Evolutionary conservation across 2,329 filamentous ascomycete genomes (phyloP), one percentile per base, ranked within the genome.

Genomic region (Penicillium fuscoglaucum): DNA sequence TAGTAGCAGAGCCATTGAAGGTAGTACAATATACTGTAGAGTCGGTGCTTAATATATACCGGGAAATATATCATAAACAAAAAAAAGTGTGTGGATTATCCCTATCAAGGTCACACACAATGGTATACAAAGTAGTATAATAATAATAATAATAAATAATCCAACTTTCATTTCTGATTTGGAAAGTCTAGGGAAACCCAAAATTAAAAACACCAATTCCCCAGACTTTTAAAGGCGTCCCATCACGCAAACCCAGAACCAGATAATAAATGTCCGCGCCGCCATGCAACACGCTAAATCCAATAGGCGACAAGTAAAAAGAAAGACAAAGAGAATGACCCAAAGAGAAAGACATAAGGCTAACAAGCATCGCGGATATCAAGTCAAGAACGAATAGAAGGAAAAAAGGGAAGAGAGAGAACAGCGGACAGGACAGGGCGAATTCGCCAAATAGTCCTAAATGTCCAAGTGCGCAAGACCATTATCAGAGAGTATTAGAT

Each of bases 241-340:
- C 21, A 37, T 24, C 17, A 21, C 40, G n/a, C 40, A 37, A 33
- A 52, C 21, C n/a, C 43, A 49, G 46, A 51, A 29, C 26, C 24
- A 56, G 26, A 47, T 28, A n/a, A n/a, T 37, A 28, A 51, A 35
- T 55, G 15, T 33, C 28, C 58, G 60, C 60, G 55, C 60, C 60
- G 46, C 53, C 52, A 60, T 55, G 58, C 55, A 53, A 58, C 39
- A 60, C 59, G 60, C 60, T 58, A 56, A 51, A 59, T 51, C 48
- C 41, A 56, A 52, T 29, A 52, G 50, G 56, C 48, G 43, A 51
- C 35, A 52, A 31, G 6, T 12, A 31, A 46, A 21, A 19, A 1
- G 21, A 31, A 39, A 26, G 4, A 41, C 9, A 46, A 31, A 40
- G 6, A 35, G 19, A 28, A 28, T 6, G 10, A 49, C 40, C 21